Percentiles rank a stretch among this genome's conserved stretches.
phyloP scores from a whole-genome alignment of 78 protist genomes.

The Dictyostelium purpureum region DNA sequence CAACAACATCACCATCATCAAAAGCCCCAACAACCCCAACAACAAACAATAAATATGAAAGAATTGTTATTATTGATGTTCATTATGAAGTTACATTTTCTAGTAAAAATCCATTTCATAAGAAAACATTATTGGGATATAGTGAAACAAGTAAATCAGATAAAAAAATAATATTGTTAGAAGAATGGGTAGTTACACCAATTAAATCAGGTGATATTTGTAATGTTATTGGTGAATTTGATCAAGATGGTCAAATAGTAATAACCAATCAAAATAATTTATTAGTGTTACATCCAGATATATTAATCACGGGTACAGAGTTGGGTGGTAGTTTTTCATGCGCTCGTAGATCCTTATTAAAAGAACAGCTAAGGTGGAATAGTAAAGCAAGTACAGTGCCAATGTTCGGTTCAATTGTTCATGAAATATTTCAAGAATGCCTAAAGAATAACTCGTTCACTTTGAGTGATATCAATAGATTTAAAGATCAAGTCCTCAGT shows the following conservation, averaged over 20 bases:
- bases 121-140: constrained; percentile 17
- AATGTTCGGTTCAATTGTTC: constrained; percentile 49
- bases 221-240: constrained; percentile 61
- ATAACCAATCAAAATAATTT: constrained; percentile 9
- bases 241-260: neutral
- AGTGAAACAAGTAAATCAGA: constrained; percentile 1
- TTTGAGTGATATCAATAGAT: neutral
- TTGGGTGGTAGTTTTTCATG: constrained; percentile 62
- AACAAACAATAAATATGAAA: constrained; percentile 32
- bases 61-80: constrained; percentile 15
- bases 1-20: neutral
- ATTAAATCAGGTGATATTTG: constrained; percentile 24
- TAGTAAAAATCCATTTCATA: neutral
- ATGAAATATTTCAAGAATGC: constrained; percentile 66
- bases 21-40: neutral
- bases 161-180: constrained; percentile 6
- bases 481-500: constrained; percentile 12
- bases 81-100: neutral
- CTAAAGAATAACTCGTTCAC: neutral
- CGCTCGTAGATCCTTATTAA: constrained; percentile 35
- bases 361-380: constrained; percentile 2
- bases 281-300: constrained; percentile 52
- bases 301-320: constrained; percentile 68
- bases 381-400: neutral
- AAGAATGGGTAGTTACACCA: constrained; percentile 41